These are phyloP conservation scores for Trichocladium uniseriatum DNA, from an alignment of 495 filamentous ascomycete species.

Conservation along the genomic window DNA sequence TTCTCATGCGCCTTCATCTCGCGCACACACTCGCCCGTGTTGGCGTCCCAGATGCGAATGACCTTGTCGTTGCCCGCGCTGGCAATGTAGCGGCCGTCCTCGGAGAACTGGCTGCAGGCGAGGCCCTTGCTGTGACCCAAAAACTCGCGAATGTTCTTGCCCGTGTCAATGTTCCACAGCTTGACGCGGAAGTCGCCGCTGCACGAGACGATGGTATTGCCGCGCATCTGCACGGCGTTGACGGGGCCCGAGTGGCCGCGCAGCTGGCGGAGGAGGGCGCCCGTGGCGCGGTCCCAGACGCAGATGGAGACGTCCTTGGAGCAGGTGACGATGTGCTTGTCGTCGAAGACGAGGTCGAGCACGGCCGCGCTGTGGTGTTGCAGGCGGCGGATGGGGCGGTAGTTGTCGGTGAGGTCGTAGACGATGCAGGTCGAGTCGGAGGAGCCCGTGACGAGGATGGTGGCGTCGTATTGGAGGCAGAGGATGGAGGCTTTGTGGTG, in stretches of 20 bases:
- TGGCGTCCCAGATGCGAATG: conserved; percentile 90
- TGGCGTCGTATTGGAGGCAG: conserved; percentile 86
- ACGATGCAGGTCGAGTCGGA: conserved; percentile 88
- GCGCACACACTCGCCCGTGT: conserved; percentile 72
- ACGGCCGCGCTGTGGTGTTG: conserved; percentile 73
- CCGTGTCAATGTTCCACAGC: conserved; percentile 85
- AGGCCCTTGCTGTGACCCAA: conserved; percentile 77
- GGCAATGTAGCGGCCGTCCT: conserved; percentile 79
- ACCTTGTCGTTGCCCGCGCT: conserved; percentile 89
- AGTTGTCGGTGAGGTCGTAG: conserved; percentile 70
- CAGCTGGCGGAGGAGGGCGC: conserved; percentile 61
- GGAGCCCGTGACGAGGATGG: conserved; percentile 88
- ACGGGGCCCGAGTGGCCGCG: conserved; percentile 82
- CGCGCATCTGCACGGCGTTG: conserved; percentile 89
- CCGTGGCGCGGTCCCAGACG: conserved; percentile 82
- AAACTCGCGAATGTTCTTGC: conserved; percentile 81
- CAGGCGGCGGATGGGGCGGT: conserved; percentile 68
- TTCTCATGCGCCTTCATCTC: conserved; percentile 68
- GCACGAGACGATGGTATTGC: conserved; percentile 82
- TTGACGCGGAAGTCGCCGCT: conserved; percentile 88
- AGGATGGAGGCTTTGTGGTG: conserved; percentile 85
- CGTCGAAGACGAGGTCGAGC: conserved; percentile 85
- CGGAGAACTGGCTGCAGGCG: conserved; percentile 89
- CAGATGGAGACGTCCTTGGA: conserved; percentile 89
- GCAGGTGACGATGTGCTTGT: conserved; percentile 86